A percentile compares a stretch with the other conserved stretches of the same genome.
phyloP scores from a whole-genome alignment of 495 filamentous ascomycete genomes.

The Hypomontagnella submonticulosa region DNA sequence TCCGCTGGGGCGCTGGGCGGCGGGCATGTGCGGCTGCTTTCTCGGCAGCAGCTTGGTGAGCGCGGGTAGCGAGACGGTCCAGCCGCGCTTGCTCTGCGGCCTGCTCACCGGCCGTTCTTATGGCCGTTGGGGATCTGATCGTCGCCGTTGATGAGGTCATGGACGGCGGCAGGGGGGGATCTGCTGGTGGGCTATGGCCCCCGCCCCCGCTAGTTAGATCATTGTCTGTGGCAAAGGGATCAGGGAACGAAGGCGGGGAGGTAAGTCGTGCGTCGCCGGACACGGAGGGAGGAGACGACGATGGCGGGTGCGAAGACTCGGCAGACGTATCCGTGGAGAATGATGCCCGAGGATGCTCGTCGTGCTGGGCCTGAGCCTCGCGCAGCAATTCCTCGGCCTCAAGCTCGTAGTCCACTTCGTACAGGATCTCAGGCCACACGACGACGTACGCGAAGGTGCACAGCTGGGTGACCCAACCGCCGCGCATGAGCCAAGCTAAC shows the following conservation, averaged over 20 bases:
- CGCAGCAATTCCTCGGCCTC: constrained; percentile 62
- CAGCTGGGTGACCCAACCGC: constrained; percentile 91
- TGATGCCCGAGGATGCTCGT: constrained; percentile 12
- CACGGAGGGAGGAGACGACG: constrained; percentile 30
- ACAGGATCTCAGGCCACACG: constrained; percentile 70
- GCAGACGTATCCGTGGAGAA: constrained; percentile 22
- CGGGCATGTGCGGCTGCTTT: constrained; percentile 60
- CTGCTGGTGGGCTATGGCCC: constrained; percentile 24
- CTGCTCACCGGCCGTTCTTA: constrained; percentile 52
- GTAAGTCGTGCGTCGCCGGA: constrained; percentile 45
- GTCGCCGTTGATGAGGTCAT: constrained; percentile 40
- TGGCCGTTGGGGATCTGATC: constrained; percentile 15
- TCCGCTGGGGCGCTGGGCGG: constrained; percentile 55
- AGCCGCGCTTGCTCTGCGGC: constrained; percentile 64
- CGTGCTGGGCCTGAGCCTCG: constrained; percentile 10
- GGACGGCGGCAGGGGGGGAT: neutral
- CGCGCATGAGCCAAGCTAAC: constrained; percentile 89
- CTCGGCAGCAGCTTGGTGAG: constrained; percentile 58
- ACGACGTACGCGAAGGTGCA: constrained; percentile 87
- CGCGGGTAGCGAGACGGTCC: constrained; percentile 59
- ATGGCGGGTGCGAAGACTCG: constrained; percentile 26
- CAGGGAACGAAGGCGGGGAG: constrained; percentile 37
- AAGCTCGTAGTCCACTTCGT: constrained; percentile 67
- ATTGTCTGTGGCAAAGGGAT: constrained; percentile 22
- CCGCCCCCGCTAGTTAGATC: constrained; percentile 14